Percentiles rank a stretch among this genome's conserved stretches.
phyloP scores from a whole-genome alignment of 345 rosid genomes.

The Brassica napus region Da-Ae NC_063436.1:15984501-15985000 shows the following conservation, averaged over 20 bases:
- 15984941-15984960: no score
- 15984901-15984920: no score
- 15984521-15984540: constrained; percentile 78
- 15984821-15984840: neutral
- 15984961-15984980: no score
- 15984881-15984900: no score
- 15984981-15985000: no score
- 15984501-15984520: constrained; percentile 87
- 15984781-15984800: no score
- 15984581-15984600: constrained; percentile 54
- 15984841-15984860: no score
- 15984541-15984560: constrained; percentile 85
- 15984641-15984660: constrained; percentile 40
- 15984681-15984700: constrained; percentile 42
- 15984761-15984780: neutral
- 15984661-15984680: constrained; percentile 31
- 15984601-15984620: constrained; percentile 43
- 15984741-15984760: constrained; percentile 72
- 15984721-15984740: constrained; percentile 65
- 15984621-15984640: constrained; percentile 47
- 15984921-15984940: no score
- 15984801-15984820: neutral
- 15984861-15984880: no score
- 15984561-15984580: constrained; percentile 82
- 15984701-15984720: constrained; percentile 47